Evolutionary conservation across 768 basidiomycete species (phyloP), one percentile per base, ranked within the genome.

Genomic region (Pulveroboletus sp.): DNA sequence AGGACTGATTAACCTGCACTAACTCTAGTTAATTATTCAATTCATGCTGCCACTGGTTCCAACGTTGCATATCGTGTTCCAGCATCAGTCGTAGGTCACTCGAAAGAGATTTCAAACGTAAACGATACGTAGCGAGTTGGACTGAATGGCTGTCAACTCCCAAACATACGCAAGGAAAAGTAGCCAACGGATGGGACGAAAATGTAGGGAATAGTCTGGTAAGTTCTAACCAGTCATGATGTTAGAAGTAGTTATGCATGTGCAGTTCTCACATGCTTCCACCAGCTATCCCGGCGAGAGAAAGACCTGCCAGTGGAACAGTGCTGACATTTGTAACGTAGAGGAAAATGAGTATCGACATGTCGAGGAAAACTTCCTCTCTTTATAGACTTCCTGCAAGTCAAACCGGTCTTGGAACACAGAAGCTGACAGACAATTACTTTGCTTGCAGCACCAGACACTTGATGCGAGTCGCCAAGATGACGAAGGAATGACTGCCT

Each of bases 271-370:
- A 65, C 12, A n/a, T 64, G 65, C 2, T 31, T 17, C 1, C 3
- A 44, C 44, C 47, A 39, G 45, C 28, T 64, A 35, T 67, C 63
- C 39, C 36, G 21, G 3, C 63, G 65, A 9, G 62, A 65, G 45
- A 65, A 64, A 8, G 50, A 37, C 21, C 39, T 62, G 0, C 17
- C 50, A 9, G 7, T 0, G 1, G n/a, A 30, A 42, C 65, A 64
- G 11, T 46, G 5, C 7, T 21, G 40, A 36, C 65, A 64, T 3
- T 27, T 10, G 39, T 46, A 45, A 26, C 59, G 63, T 11, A 46
- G 5, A 0, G n/a, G 43, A 15, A 59, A 59, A 33, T 67, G 63
- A 1, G 32, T 57, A 6, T 58, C 57, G 0, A 45, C 43, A 12
- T 64, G 65, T 1, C 63, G 42, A 24, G 63, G 24, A 10, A 62